These are phyloP conservation scores for Nothophaeocryptopus gaeumannii DNA, from an alignment of 2,329 filamentous ascomycete species.

Conservation along the genomic window DNA sequence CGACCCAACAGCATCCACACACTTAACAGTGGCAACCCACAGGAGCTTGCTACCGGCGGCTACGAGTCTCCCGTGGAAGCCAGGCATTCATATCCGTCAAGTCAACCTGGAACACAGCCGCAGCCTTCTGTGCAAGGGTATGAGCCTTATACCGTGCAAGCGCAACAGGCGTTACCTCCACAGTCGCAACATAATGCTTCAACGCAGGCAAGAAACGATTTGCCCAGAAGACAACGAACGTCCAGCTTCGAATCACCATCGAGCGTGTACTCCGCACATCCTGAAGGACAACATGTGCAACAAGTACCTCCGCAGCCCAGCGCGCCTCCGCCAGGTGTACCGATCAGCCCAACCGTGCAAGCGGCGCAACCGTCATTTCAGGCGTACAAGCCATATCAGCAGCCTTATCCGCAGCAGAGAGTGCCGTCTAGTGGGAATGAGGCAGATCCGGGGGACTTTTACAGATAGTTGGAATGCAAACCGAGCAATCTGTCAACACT, in stretches of 20 bases:
- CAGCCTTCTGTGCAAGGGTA: constrained; percentile 27
- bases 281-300: constrained; percentile 18
- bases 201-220: constrained; percentile 17
- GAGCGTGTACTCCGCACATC: constrained; percentile 29
- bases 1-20: constrained; percentile 39
- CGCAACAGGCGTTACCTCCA: constrained; percentile 17
- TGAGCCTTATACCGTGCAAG: constrained; percentile 25
- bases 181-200: constrained; percentile 16
- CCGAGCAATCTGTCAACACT: no score
- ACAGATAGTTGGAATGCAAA: constrained; percentile 25
- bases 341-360: constrained; percentile 18
- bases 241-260: constrained; percentile 32
- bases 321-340: constrained; percentile 33
- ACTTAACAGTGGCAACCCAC: constrained; percentile 41
- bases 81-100: constrained; percentile 39
- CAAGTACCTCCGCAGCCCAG: constrained; percentile 24
- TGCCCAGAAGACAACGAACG: constrained; percentile 28
- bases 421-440: constrained; percentile 20
- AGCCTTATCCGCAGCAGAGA: constrained; percentile 18
- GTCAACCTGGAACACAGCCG: constrained; percentile 25
- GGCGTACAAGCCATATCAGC: constrained; percentile 33
- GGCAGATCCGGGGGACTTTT: constrained; percentile 38
- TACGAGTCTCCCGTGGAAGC: constrained; percentile 49
- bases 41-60: constrained; percentile 47
- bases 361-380: constrained; percentile 27